Percentiles rank a stretch among this genome's conserved stretches.
Evolutionary conservation across 495 filamentous ascomycete genomes (phyloP).

Genomic region (Aspergillus panamensis): DNA sequence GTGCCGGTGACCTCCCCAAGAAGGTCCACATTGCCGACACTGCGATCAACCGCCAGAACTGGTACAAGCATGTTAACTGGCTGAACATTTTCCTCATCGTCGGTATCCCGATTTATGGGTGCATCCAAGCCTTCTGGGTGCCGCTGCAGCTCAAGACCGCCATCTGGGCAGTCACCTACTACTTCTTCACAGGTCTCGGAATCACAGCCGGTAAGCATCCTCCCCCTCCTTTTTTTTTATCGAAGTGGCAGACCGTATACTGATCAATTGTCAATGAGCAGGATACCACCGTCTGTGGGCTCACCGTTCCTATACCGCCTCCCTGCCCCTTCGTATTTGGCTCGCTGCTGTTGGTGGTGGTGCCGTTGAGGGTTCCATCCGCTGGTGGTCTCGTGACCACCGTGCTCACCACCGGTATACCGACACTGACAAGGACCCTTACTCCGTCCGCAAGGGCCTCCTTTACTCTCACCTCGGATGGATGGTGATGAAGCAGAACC

Average conservation of each 20-base stretch:
- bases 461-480: constrained; percentile 93
- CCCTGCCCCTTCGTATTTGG: constrained; percentile 83
- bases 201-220: constrained; percentile 71
- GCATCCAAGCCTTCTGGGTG: constrained; percentile 76
- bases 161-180: constrained; percentile 80
- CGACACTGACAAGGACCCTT: constrained; percentile 98
- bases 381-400: constrained; percentile 98
- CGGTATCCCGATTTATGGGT: constrained; percentile 73
- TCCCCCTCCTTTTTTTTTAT: too few relatives aligned
- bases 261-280: constrained; percentile 24
- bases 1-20: constrained; percentile 42
- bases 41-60: constrained; percentile 79
- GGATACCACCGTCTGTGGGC: constrained; percentile 93
- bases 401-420: constrained; percentile 98
- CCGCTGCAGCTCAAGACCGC: constrained; percentile 73
- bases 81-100: constrained; percentile 85
- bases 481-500: constrained; percentile 95
- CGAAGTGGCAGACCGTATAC: constrained; percentile 7
- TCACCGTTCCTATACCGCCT: constrained; percentile 92
- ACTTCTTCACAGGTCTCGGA: constrained; percentile 85
- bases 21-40: constrained; percentile 57
- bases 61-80: constrained; percentile 98
- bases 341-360: constrained; percentile 89
- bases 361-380: constrained; percentile 91
- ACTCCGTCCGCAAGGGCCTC: constrained; percentile 96